Evolutionary conservation across 1,284 basidiomycete species (phyloP).

Genomic region (Jaminaea rosea): DNA sequence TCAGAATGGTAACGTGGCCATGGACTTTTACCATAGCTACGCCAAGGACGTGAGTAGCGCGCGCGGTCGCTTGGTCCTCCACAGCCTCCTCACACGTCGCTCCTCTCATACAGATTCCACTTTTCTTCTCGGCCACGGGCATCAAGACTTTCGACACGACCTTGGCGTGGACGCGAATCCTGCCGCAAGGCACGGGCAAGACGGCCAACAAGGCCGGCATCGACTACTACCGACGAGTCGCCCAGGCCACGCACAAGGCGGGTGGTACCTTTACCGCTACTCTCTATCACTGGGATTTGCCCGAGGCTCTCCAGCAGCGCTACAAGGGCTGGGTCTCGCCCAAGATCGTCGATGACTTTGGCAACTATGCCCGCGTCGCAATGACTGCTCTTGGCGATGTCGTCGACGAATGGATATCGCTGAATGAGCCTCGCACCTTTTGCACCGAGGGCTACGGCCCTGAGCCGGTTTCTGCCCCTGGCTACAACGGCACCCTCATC

Average conservation of each 20-base stretch:
- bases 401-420: conserved; percentile 10
- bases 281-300: conserved; percentile 11
- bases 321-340: conserved; percentile 7
- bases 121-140: conserved; percentile 7
- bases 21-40: conserved; percentile 16
- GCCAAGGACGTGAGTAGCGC: too few relatives aligned
- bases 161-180: conserved; percentile 9
- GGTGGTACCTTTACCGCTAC: conserved; percentile 7
- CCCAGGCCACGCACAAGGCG: conserved; percentile 1
- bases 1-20: conserved; percentile 4
- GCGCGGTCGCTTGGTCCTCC: too few relatives aligned
- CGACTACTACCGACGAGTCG: conserved; percentile 8
- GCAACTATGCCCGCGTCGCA: conserved; percentile 6
- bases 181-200: conserved; percentile 9
- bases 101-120: too few relatives aligned
- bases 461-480: conserved; percentile 6
- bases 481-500: background rate
- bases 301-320: conserved; percentile 6
- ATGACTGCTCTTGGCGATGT: conserved; percentile 6
- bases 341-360: conserved; percentile 9
- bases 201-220: conserved; percentile 5
- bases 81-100: too few relatives aligned
- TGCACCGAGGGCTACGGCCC: conserved; percentile 9
- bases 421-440: conserved; percentile 15
- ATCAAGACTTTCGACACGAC: conserved; percentile 14